These are phyloP conservation scores for Zygosaccharomyces rouxii DNA, from an alignment of 805 yeast species.

Conservation along the genomic window DNA sequence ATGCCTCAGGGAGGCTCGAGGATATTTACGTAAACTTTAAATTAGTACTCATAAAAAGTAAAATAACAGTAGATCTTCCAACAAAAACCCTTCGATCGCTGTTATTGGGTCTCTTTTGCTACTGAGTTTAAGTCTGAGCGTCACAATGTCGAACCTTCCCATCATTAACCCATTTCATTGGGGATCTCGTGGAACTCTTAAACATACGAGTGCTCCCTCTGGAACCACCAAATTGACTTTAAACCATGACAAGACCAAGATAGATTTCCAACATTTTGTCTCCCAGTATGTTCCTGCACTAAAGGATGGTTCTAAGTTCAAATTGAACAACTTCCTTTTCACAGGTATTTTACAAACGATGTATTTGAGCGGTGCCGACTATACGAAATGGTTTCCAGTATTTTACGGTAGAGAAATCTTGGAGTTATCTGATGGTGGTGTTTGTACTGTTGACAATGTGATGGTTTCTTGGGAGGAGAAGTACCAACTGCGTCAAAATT, in stretches of 20 bases:
- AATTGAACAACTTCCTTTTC: conserved; percentile 58
- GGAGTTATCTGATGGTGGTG: conserved; percentile 60
- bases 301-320: conserved; percentile 44
- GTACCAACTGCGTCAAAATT: conserved; percentile 16
- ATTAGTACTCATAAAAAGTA: not conserved
- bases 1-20: conserved; percentile 3
- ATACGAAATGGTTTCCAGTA: conserved; percentile 48
- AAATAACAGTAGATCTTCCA: not conserved
- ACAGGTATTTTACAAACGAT: conserved; percentile 78
- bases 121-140: not conserved
- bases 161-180: conserved; percentile 32
- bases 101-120: not conserved
- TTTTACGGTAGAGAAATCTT: conserved; percentile 72
- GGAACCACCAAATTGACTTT: conserved; percentile 25
- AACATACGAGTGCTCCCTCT: conserved; percentile 22
- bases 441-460: conserved; percentile 71
- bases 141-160: conserved; percentile 13
- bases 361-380: conserved; percentile 54
- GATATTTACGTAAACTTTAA: not conserved
- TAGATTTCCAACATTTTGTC: conserved; percentile 24
- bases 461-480: conserved; percentile 27
- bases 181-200: conserved; percentile 35
- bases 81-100: not conserved
- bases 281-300: conserved; percentile 42
- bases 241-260: conserved; percentile 17